These are phyloP conservation scores for Ramularia endophylla DNA, from an alignment of 2,329 filamentous ascomycete species.

Conservation along the genomic window DNA sequence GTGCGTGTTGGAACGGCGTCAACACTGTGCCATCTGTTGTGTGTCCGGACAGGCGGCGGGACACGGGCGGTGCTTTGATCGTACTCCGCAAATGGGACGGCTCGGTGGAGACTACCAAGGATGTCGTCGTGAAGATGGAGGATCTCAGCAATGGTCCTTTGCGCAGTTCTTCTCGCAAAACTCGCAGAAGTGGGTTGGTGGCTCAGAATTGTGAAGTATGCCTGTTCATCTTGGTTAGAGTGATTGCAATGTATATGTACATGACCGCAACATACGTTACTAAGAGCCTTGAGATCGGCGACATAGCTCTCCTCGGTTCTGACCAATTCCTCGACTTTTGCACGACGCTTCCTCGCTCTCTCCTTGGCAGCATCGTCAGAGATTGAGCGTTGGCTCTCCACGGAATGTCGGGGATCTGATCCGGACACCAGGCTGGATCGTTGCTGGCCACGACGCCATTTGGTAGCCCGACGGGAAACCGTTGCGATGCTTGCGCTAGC, in stretches of 20 bases:
- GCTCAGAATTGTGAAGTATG: constrained; percentile 39
- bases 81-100: constrained; percentile 59
- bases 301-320: constrained; percentile 85
- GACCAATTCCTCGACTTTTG: constrained; percentile 79
- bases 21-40: constrained; percentile 44
- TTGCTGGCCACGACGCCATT: constrained; percentile 55
- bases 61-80: constrained; percentile 27
- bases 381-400: constrained; percentile 49
- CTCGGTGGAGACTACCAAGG: constrained; percentile 64
- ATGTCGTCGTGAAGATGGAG: constrained; percentile 78
- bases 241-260: not conserved
- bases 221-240: constrained; percentile 25
- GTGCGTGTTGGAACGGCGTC: constrained; percentile 38
- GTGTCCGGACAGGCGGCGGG: constrained; percentile 30
- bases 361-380: constrained; percentile 65
- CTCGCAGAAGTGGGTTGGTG: constrained; percentile 22
- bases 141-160: constrained; percentile 55
- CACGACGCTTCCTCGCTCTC: constrained; percentile 67
- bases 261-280: constrained; percentile 58
- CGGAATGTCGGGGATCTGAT: constrained; percentile 59
- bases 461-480: constrained; percentile 50
- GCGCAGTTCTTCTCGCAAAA: constrained; percentile 25
- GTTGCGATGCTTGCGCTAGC: constrained; percentile 64
- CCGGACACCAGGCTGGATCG: constrained; percentile 54
- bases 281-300: constrained; percentile 76